Base-by-base conservation (phyloP, 495 filamentous ascomycete species). In the Xeromyces bisporus region DNA sequence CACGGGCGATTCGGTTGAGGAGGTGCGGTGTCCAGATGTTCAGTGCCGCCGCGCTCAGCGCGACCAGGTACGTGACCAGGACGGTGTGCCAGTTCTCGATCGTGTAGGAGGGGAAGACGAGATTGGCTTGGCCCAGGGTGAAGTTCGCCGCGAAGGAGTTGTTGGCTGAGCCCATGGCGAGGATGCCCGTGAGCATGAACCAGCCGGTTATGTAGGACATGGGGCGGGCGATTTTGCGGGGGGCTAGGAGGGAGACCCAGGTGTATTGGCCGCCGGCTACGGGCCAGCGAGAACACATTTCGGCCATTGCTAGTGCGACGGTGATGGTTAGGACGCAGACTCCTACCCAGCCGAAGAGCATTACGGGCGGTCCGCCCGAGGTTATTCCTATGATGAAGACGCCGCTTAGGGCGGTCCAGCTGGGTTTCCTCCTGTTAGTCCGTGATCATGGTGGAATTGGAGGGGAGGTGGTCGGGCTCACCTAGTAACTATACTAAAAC, bases 81-180 rank as follows among this genome's bases (percentile, higher is more conserved):
- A 68, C 63, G 0, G 60, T 66, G 34, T 73, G 69, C 68, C 68
- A 73, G 28, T 67, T 48, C 36, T 68, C 49, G 27, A 73, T 71
- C 0, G 40, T 50, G 40, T 66, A 72, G n/a, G 40, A 34, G 0
- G 67, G 66, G 34, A 64, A 58, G 17, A 61, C 51, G 4, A 73
- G 51, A 28, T 70, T 66, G 8, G 64, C 64, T 47, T 62, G 61
- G 15, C 66, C 69, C 0, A 71, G 53, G 9, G 71, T 46, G 40
- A 70, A 71, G 25, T 70, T 70, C 2, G 65, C 60, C 0, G 47
- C 57, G 26, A 73, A 60, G 29, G 66, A 72, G 44, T 67, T 69
- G 40, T 71, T 71, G 0, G 58, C 62, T 7, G 64, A 55, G 7
- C 67, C 66, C 66, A 69, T 71, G 2, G 62, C 56, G 0, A 71